Conservation (phyloP, 257 asterid genomes). For the Fraxinus quadrangulata region DNA sequence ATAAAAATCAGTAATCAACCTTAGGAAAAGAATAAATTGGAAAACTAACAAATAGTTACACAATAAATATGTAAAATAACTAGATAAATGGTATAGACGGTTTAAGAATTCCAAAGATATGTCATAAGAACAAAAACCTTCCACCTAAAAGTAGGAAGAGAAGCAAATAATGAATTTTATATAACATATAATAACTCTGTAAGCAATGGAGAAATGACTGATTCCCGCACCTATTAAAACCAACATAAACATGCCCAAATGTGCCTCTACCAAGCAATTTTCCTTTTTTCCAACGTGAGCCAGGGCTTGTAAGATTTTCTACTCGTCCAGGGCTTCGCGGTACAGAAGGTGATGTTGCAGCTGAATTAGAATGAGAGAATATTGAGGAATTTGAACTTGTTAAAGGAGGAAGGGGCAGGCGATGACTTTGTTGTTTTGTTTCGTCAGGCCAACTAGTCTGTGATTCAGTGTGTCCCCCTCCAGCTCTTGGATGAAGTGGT, state of each 20-base stretch:
- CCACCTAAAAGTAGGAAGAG: neutral
- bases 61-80: conserved; percentile 14
- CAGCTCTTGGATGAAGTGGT: conserved; percentile 94
- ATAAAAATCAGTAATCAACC: conserved; percentile 25
- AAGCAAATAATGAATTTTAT: neutral
- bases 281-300: conserved; percentile 97
- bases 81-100: neutral
- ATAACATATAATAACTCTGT: neutral
- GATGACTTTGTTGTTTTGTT: conserved; percentile 81
- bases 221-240: conserved; percentile 77
- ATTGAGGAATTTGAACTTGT: conserved; percentile 58
- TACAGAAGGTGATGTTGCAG: conserved; percentile 84
- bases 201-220: conserved; percentile 11
- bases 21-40: conserved; percentile 14
- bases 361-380: conserved; percentile 85
- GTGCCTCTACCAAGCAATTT: conserved; percentile 95
- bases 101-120: neutral
- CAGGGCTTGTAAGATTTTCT: conserved; percentile 81
- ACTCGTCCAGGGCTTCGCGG: conserved; percentile 97
- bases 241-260: conserved; percentile 96
- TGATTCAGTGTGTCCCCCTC: conserved; percentile 70
- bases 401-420: conserved; percentile 94
- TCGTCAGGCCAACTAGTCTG: conserved; percentile 79
- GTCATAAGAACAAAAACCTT: conserved; percentile 18
- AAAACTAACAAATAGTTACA: neutral